These are phyloP conservation scores for Bruguiera gymnorhiza DNA, from an alignment of 345 rosid genomes.

Conservation along the genomic window DNA sequence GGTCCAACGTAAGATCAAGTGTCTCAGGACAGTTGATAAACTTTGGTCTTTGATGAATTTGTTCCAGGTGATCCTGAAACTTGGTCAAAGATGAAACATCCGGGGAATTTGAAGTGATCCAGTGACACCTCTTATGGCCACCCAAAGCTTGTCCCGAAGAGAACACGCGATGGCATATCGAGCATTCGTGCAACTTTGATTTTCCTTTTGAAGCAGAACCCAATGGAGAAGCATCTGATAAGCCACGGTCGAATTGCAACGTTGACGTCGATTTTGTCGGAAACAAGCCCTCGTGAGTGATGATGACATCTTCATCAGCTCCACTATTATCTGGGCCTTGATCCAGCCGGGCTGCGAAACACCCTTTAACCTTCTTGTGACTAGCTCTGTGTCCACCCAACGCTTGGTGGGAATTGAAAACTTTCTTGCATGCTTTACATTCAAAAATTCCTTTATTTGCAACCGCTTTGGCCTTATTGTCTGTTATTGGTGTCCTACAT, in stretches of 20 bases:
- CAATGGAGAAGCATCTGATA: slow-evolving; percentile 16
- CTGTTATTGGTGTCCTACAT: slow-evolving; percentile 10
- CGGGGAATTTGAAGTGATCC: slow-evolving; percentile 75
- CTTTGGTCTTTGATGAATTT: slow-evolving; percentile 45
- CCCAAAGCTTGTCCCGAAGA: slow-evolving; percentile 96
- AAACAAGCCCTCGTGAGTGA: slow-evolving; percentile 52
- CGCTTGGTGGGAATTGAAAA: slow-evolving; percentile 97
- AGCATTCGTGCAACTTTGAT: slow-evolving; percentile 86
- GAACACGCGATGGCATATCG: slow-evolving; percentile 85
- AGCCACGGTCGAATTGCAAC: slow-evolving; percentile 38
- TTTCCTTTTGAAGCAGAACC: slow-evolving; percentile 47
- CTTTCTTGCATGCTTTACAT: slow-evolving; percentile 97
- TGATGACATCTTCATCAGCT: slow-evolving; percentile 44
- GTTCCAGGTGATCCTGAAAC: slow-evolving; percentile 47
- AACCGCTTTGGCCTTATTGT: slow-evolving; percentile 42
- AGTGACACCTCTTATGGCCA: slow-evolving; percentile 96
- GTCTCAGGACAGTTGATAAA: slow-evolving; percentile 32
- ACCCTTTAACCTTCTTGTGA: slow-evolving; percentile 98
- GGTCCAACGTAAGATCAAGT: slow-evolving; percentile 60
- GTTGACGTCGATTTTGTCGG: slow-evolving; percentile 30
- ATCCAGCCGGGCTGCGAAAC: slow-evolving; percentile 74
- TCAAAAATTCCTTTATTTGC: slow-evolving; percentile 60
- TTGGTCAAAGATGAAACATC: slow-evolving; percentile 51
- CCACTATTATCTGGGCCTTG: slow-evolving; percentile 29
- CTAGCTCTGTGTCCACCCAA: slow-evolving; percentile 99